Base-by-base conservation (phyloP, 345 rosid genomes). In the Gossypium mustelinum region DNA sequence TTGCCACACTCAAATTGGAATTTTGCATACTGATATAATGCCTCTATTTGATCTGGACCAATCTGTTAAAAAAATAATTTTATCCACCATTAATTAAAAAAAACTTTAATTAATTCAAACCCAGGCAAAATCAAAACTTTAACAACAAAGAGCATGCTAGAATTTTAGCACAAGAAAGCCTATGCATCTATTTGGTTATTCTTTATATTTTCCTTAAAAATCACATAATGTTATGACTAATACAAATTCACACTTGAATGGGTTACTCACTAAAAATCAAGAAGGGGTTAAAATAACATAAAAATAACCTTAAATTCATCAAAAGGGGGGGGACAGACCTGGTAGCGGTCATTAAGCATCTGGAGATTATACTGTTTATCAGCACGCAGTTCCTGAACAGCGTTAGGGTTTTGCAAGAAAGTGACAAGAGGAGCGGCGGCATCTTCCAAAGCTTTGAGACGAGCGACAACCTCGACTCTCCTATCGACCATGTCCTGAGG, bases 401-500 rank as follows among this genome's bases (percentile, higher is more conserved):
- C 88, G 44, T 20, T 83, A 8, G 97, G 84, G 78, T 93, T 91
- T 86, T 87, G 90, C 81, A 95, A 82, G 78, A 95, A 91, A 8
- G 84, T 45, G 16, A 95, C 91, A 11, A 95, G 70, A 2, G 97
- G 97, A 5, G 97, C 91, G 39, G 99, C 99, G 43, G 89, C 88
- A 71, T 93, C 99, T 81, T 93, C 98, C 81, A 95, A 76, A 41
- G 98, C 79, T 80, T 93, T 93, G 45, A 95, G 88, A 75, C 96
- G 79, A 0, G 96, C 91, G 57, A 95, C 99, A 0, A 95, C 98
- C 81, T 95, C 98, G 14, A 79, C 82, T 73, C 98, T 91, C 77
- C 98, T 87, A 68, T 95, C 99, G 75, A 87, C 83, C 97, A 95
- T 95, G 68, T 90, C 99, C 78, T 81, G 92, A 13, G 98, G 98